Evolutionary conservation across 208 protist species (phyloP), one percentile per base, ranked within the genome.

Genomic region (Chromosphaera perkinsii): DNA sequence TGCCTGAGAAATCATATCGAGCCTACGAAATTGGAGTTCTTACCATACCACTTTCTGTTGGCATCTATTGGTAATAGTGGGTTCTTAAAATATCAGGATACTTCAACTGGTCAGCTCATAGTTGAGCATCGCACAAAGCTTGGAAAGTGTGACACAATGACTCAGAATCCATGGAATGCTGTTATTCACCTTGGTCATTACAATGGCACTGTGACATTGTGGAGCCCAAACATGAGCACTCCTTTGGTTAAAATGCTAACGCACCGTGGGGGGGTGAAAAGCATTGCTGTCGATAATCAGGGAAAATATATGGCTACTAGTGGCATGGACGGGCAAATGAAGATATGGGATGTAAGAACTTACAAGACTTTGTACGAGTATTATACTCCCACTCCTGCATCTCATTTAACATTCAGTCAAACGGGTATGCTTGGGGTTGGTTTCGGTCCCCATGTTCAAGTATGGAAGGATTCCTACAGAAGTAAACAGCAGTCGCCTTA

Each of bases 31-130:
- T 63, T 99, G 1, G 80, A 80, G n/a, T 99, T 94, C 72, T 76
- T 99, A 31, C 91, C 92, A 0, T 94, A 95, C 59, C 96, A 99
- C 76, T 94, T 94, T 78, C 83, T 99, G 3, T 88, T 99, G 22
- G 85, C 81, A 29, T 88, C 85, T 0, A 85, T 85, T 36, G 92
- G 89, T 20, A 35, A 56, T n/a, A 39, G 32, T 3, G 63, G 78
- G 20, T 47, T 64, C 0, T 86, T 97, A 72, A 87, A 92, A 48
- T 97, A 93, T 60, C 69, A 94, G 9, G 94, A 98, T 71, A 85
- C 94, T 4, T 96, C 91, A 26, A 95, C 90, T 14, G 5, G 90
- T 84, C 1, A 59, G 20, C n/a, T 73, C 3, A 40, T 73, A 17
- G 45, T 39, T 12, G 79, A 86, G 27, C 90, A 89, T 63, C 69